Base-by-base conservation (phyloP, 2,329 filamentous ascomycete genomes). In the Emericellopsis atlantica region DNA sequence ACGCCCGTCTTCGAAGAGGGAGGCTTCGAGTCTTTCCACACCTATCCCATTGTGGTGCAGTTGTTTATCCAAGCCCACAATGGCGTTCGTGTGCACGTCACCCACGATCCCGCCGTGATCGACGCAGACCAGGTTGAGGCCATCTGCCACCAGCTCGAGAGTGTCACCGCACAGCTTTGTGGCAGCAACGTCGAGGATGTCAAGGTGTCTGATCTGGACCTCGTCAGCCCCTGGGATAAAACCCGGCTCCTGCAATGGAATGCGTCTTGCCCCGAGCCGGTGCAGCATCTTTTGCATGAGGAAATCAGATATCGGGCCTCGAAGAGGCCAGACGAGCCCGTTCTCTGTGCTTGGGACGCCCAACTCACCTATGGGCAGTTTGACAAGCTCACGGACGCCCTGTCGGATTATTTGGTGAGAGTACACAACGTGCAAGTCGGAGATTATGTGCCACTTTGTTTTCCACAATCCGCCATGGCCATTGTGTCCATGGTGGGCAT, bases 341-440 rank as follows among this genome's bases (percentile, higher is more conserved):
- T 65, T 18, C 55, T 68, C 26, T 49, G 60, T 37, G 64, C 64
- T 2, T 41, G 40, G 40, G 40, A 41, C 18, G 22, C 23, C n/a
- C 15, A 18, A 8, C 32, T 41, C 18, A 37, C 40, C n/a, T 41
- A 41, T 18, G 23, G 14, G 3, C 12, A 41, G 35, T 34, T 41
- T 7, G 12, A 31, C 24, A 23, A 7, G 14, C 12, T 15, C 10
- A 12, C 40, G 7, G 15, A 31, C 11, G 15, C 21, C 11, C 40
- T 41, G 9, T 9, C 40, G 10, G 9, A 31, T 11, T 18, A 41
- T 11, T 5, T 41, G 6, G 15, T 37, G 6, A 15, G 12, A 5
- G 31, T 4, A 12, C 10, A 6, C 24, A 16, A 14, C 12, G 26
- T 41, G 7, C 7, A 21, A 8, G 31, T 16, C 29, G 49, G 44